These are phyloP conservation scores for Darksidea phi DNA, from an alignment of 495 filamentous ascomycete genomes.

Conservation along the genomic window DNA sequence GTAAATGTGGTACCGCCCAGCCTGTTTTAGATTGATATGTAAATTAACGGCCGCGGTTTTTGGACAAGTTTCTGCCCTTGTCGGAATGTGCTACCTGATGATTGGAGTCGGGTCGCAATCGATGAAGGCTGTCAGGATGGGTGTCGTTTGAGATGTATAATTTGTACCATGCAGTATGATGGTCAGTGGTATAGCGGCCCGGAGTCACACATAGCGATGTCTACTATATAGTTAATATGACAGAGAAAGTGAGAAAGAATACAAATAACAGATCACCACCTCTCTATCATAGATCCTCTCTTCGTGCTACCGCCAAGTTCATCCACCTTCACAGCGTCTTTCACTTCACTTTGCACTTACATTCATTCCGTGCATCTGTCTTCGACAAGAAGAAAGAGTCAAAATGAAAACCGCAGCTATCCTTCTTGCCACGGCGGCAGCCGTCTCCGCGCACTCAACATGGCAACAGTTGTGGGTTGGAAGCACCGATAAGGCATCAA, in stretches of 20 bases:
- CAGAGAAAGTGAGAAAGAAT: too few species aligned
- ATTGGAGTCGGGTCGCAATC: background rate
- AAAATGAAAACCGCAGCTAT: conserved; percentile 27
- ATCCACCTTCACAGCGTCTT: background rate
- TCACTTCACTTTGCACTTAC: background rate
- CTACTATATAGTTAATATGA: too few species aligned
- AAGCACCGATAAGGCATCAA: conserved; percentile 21
- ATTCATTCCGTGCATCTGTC: too few species aligned
- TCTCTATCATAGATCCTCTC: too few species aligned
- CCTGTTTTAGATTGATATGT: too few species aligned
- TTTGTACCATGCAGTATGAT: background rate
- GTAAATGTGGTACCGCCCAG: too few species aligned
- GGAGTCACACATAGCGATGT: too few species aligned
- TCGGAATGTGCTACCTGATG: too few species aligned
- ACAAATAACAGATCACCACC: too few species aligned
- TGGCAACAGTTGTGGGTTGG: conserved; percentile 37
- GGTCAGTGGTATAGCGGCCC: background rate
- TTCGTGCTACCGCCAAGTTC: too few species aligned
- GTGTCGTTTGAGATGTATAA: background rate
- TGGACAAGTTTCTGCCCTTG: too few species aligned
- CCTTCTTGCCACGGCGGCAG: conserved; percentile 24
- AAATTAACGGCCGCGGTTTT: too few species aligned
- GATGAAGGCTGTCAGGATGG: background rate
- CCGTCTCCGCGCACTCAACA: conserved; percentile 36
- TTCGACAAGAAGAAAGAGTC: background rate